A percentile compares a stretch with the other conserved stretches of the same genome.
Evolutionary conservation across 441 rosid species (phyloP).

Genomic region (Geranium incanum): DNA sequence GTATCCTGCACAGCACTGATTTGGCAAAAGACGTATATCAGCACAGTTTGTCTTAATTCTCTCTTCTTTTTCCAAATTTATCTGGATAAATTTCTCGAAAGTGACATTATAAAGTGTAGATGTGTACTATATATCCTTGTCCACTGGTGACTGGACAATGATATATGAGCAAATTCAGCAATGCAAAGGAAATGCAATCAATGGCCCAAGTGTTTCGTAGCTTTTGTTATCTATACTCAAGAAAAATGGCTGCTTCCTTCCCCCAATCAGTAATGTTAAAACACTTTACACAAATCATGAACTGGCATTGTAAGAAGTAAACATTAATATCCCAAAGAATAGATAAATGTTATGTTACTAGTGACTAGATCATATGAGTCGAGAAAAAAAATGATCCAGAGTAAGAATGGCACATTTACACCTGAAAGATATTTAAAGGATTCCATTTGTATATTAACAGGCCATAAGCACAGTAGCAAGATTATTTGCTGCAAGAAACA

Average conservation of each 20-base stretch:
- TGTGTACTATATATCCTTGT: background rate
- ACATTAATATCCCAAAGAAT: background rate
- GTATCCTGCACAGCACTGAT: conserved; percentile 41
- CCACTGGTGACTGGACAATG: background rate
- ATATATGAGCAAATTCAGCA: background rate
- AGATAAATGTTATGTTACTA: background rate
- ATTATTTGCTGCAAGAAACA: background rate
- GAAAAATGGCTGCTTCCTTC: background rate
- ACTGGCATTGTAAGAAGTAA: background rate
- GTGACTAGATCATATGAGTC: background rate
- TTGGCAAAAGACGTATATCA: conserved; percentile 19
- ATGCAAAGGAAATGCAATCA: background rate
- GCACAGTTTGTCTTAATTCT: background rate
- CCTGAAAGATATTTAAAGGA: background rate
- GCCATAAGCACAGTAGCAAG: background rate
- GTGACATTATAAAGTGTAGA: background rate
- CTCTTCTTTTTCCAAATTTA: background rate
- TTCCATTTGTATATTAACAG: background rate
- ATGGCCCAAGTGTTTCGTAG: background rate
- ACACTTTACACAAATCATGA: background rate
- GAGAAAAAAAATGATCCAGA: background rate
- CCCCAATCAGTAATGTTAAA: background rate
- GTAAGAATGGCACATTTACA: background rate
- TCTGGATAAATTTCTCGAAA: background rate
- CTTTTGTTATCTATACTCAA: background rate